Evolutionary conservation across 1,139 yeast genomes (phyloP), one percentile per base, ranked within the genome.

Genomic region (Geotrichum carabidarum): DNA sequence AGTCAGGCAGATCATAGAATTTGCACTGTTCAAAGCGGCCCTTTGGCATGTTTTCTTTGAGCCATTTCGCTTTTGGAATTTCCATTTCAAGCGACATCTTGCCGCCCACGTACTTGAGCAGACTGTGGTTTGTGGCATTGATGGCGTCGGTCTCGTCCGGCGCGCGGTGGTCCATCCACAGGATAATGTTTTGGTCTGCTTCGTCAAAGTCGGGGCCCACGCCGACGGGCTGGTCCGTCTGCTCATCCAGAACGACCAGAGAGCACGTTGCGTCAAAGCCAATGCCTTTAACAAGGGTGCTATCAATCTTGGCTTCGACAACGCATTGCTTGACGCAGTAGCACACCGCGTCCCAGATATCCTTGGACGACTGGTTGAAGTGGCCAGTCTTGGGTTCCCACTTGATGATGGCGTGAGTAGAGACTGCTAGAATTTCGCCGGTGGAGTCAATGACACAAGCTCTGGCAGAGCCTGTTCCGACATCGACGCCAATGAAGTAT

Each of bases 151-250:
- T 90, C 69, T 91, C 96, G n/a, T 76, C 76, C n/a, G 78, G 83
- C 0, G 99, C 97, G 61, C 99, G 80, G 71, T 93, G 99, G 72
- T 93, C 99, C 97, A 93, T 91, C 98, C 99, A 93, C 57, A 93
- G 74, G 53, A 93, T 83, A 65, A 93, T 84, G 70, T 93, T 90
- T 67, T 91, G 95, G 60, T 79, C 79, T 43, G 74, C 63, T 65
- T 88, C 83, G 42, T 72, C 62, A 68, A 88, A 93, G 66, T 91
- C 88, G 0, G 99, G 99, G 12, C 99, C 99, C 14, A 91, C 98
- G 0, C 86, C 89, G 46, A 87, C 79, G 2, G 96, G 96, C 48
- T 75, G 69, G 65, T 86, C 90, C 42, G 78, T 74, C 18, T 75
- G 70, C 60, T 85, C 87, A 56, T 82, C 77, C 47, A 91, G 74